Evolutionary conservation across 257 asterid species (phyloP), one percentile per base, ranked within the genome.

Genomic region (Solanum etuberosum): DNA sequence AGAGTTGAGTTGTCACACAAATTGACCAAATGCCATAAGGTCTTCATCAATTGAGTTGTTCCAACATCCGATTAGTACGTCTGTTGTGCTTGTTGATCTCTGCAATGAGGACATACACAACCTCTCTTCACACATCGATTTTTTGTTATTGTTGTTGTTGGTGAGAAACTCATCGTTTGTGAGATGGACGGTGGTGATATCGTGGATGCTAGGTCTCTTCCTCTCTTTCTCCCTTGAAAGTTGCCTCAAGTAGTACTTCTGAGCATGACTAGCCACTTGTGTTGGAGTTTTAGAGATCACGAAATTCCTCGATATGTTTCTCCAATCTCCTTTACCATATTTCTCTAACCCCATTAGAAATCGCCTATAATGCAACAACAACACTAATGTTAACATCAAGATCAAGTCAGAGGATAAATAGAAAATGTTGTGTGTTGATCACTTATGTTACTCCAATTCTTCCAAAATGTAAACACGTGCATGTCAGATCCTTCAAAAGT

Each of bases 211-310:
- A 4, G 98, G 97, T 87, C 98, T 90, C 86, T 92, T 89, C 89
- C 94, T 93, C 86, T 94, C 98, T 87, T 93, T 95, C 84, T 91
- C 94, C 21, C 93, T 94, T 16, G 95, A 90, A 81, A 90, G 83
- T 80, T 94, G 98, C 90, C 98, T 90, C 18, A 93, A 91, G 65
- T 91, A 95, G 89, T 93, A 95, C 85, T 95, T 95, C 88, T 95
- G 98, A 86, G 98, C 98, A 90, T 95, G 98, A 91, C 98, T 95
- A 20, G 98, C 98, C 46, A 95, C 98, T 88, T 95, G 98, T 13
- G 97, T 93, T 32, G 98, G 98, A 5, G 95, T 92, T 86, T 95
- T 95, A 6, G 98, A 86, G 37, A 90, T 89, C 46, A 95, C 98
- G n/a, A 90, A 94, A 84, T 95, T 91, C n/a, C 96, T 73, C 1